phyloP scores from a whole-genome alignment of 192 early-diverging fungal genomes.

The Rhizophagus clarus region DNA sequence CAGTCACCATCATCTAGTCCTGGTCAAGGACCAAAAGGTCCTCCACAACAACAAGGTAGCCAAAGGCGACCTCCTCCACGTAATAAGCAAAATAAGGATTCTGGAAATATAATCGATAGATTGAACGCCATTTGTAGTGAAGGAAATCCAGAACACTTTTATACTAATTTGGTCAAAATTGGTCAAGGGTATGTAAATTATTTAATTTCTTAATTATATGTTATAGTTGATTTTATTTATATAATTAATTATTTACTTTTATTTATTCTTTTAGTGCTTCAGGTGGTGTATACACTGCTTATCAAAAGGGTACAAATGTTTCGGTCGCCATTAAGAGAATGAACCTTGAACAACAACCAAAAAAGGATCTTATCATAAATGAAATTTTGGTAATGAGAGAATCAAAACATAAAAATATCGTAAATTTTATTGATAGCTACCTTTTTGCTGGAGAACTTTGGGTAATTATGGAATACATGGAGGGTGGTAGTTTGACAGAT shows the following conservation, averaged over 20 bases:
- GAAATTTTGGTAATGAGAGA: constrained; percentile 90
- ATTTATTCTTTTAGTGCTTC: constrained; percentile 66
- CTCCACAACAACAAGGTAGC: constrained; percentile 40
- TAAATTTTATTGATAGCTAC: constrained; percentile 83
- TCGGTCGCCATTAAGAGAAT: constrained; percentile 96
- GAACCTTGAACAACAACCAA: constrained; percentile 93
- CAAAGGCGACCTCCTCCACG: constrained; percentile 58
- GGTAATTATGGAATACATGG: constrained; percentile 95
- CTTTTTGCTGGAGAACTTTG: constrained; percentile 78
- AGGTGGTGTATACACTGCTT: constrained; percentile 89
- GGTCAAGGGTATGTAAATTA: constrained; percentile 75
- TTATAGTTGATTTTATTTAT: neutral
- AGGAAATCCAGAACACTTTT: constrained; percentile 82
- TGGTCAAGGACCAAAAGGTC: constrained; percentile 34
- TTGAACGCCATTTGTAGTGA: constrained; percentile 84
- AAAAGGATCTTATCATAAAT: constrained; percentile 95
- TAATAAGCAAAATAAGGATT: constrained; percentile 57
- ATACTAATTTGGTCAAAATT: constrained; percentile 86
- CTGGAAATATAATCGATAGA: constrained; percentile 81
- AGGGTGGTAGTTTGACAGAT: constrained; percentile 85
- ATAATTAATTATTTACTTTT: constrained; percentile 10
- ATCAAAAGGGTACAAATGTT: constrained; percentile 61
- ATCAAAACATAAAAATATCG: constrained; percentile 79
- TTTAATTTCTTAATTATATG: neutral
- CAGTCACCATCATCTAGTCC: constrained; percentile 28